Percentiles rank a stretch among this genome's conserved stretches.
These are phyloP conservation scores for Spathaspora jeffriesii DNA, from an alignment of 1,139 yeast genomes.

Conservation along the genomic window DNA sequence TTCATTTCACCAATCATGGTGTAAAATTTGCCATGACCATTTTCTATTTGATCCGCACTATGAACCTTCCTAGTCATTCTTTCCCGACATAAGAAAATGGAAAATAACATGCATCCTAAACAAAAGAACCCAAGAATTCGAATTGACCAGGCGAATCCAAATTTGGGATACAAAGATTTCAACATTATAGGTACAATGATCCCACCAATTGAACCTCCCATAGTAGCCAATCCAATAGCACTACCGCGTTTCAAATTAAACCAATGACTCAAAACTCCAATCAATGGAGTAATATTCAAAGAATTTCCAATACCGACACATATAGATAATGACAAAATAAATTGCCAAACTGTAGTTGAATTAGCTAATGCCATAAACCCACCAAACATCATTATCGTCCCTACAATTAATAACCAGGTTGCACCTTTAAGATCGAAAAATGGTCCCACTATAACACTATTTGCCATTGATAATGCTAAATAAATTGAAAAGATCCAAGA, in stretches of 20 bases:
- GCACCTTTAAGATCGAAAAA: constrained; percentile 37
- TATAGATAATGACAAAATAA: constrained; percentile 32
- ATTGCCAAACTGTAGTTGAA: constrained; percentile 31
- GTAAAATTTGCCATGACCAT: neutral
- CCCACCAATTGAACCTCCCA: constrained; percentile 43
- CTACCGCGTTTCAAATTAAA: constrained; percentile 32
- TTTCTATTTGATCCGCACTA: constrained; percentile 8
- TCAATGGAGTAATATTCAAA: constrained; percentile 34
- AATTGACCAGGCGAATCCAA: constrained; percentile 37
- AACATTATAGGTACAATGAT: constrained; percentile 34
- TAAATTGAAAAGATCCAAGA: constrained; percentile 44
- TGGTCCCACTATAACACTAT: constrained; percentile 37
- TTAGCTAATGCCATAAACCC: constrained; percentile 37
- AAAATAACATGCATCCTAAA: constrained; percentile 25
- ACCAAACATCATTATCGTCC: constrained; percentile 26
- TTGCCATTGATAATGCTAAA: constrained; percentile 28
- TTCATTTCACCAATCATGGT: constrained; percentile 8
- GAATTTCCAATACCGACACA: constrained; percentile 38
- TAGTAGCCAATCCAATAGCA: constrained; percentile 37
- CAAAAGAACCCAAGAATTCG: constrained; percentile 34
- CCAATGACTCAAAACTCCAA: constrained; percentile 43
- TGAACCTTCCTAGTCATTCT: constrained; percentile 17
- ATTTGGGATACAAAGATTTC: constrained; percentile 19
- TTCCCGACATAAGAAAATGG: constrained; percentile 15
- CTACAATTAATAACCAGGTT: constrained; percentile 22